Percentiles rank a stretch among this genome's conserved stretches.
Evolutionary conservation across 345 rosid genomes (phyloP).

Genomic region (Lepidium didymum): DNA sequence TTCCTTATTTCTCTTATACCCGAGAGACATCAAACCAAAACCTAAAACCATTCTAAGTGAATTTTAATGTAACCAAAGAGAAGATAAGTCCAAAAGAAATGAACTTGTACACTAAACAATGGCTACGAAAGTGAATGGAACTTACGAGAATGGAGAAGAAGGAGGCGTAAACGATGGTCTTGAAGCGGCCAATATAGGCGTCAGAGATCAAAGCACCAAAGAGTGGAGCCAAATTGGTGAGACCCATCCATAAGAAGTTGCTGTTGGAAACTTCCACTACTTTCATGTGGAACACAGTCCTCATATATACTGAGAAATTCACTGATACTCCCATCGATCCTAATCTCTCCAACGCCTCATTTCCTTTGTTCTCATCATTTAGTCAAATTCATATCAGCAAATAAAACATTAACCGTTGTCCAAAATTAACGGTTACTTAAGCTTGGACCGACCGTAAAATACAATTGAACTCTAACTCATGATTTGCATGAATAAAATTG

Average conservation of each 20-base stretch:
- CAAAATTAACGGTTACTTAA: not conserved
- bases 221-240: slow-evolving; percentile 45
- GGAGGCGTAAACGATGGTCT: slow-evolving; percentile 46
- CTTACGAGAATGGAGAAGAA: slow-evolving; percentile 50
- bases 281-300: slow-evolving; percentile 41
- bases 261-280: slow-evolving; percentile 44
- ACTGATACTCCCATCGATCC: slow-evolving; percentile 48
- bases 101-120: too few species aligned
- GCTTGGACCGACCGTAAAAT: too few species aligned
- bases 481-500: too few species aligned
- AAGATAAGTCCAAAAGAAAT: too few species aligned
- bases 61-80: too few species aligned
- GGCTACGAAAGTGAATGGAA: not conserved
- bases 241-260: slow-evolving; percentile 48
- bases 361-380: slow-evolving; percentile 35
- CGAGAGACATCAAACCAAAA: not conserved
- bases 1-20: not conserved
- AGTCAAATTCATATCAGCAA: not conserved
- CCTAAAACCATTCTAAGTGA: not conserved
- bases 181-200: slow-evolving; percentile 45
- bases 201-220: slow-evolving; percentile 63
- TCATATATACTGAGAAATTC: slow-evolving; percentile 53
- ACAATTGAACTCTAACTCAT: too few species aligned
- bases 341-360: slow-evolving; percentile 65
- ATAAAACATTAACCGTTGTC: not conserved